These are phyloP conservation scores for Lagenaria siceraria DNA, from an alignment of 306 rosid genomes.

Conservation along the genomic window DNA sequence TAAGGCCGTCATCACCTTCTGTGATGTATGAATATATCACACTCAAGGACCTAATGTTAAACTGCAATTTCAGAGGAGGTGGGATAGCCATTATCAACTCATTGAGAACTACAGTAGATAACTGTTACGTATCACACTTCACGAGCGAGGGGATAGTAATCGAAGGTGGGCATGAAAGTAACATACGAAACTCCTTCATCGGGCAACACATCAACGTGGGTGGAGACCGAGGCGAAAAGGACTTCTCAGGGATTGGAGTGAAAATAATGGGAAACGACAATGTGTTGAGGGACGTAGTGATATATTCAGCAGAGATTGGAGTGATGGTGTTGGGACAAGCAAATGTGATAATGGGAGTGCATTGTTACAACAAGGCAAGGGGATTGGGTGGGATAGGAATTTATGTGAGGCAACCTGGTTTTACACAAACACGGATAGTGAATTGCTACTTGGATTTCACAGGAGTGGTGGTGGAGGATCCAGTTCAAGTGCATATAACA, in stretches of 20 bases:
- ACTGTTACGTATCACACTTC: constrained; percentile 32
- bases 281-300: constrained; percentile 21
- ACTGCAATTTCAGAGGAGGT: constrained; percentile 33
- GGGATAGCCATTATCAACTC: constrained; percentile 25
- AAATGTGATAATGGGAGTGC: constrained; percentile 24
- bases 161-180: constrained; percentile 26
- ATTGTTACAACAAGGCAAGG: constrained; percentile 34
- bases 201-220: constrained; percentile 29
- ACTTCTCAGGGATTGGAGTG: constrained; percentile 27
- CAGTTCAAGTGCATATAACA: constrained; percentile 25
- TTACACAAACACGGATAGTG: constrained; percentile 25
- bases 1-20: constrained; percentile 9
- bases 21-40: constrained; percentile 18
- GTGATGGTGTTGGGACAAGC: constrained; percentile 29
- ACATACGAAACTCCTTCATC: constrained; percentile 24
- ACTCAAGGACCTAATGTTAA: constrained; percentile 28
- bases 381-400: constrained; percentile 26
- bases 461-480: constrained; percentile 30
- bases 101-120: constrained; percentile 23
- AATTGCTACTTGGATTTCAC: constrained; percentile 29
- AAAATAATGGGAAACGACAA: constrained; percentile 28
- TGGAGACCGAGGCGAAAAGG: constrained; percentile 18
- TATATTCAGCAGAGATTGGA: constrained; percentile 25
- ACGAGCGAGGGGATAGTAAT: constrained; percentile 18
- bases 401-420: constrained; percentile 21